These are phyloP conservation scores for Ustilago crameri DNA, from an alignment of 1,284 basidiomycete species.

Conservation along the genomic window DNA sequence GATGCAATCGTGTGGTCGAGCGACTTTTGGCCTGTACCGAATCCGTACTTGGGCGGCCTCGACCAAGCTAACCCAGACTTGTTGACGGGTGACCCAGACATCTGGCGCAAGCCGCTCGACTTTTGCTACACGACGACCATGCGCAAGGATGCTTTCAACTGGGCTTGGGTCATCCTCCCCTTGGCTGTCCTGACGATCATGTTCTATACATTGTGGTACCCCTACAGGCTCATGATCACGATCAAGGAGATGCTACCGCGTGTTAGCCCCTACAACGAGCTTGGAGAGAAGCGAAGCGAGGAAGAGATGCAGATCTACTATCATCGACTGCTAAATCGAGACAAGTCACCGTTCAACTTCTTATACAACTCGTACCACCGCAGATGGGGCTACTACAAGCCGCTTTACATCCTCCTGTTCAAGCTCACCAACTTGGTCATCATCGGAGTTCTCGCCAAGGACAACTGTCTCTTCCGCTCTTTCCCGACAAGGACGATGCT, in stretches of 20 bases:
- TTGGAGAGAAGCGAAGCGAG: constrained; percentile 74
- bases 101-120: constrained; percentile 73
- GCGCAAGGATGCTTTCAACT: constrained; percentile 79
- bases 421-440: constrained; percentile 78
- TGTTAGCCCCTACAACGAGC: constrained; percentile 78
- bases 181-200: constrained; percentile 73
- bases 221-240: constrained; percentile 73
- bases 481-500: constrained; percentile 72
- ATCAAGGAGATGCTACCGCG: constrained; percentile 75
- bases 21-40: constrained; percentile 68
- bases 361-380: constrained; percentile 73
- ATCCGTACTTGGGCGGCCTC: constrained; percentile 75
- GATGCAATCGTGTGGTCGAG: constrained; percentile 61
- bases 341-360: constrained; percentile 78
- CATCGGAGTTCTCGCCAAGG: constrained; percentile 74
- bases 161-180: constrained; percentile 75
- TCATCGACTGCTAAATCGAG: constrained; percentile 75
- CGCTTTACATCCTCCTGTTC: constrained; percentile 69
- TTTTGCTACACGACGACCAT: constrained; percentile 78
- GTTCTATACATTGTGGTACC: constrained; percentile 79
- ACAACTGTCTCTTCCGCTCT: constrained; percentile 80
- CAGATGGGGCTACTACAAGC: constrained; percentile 70
- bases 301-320: constrained; percentile 79
- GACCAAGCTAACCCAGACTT: constrained; percentile 56
- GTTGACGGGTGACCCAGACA: constrained; percentile 73